Conservation (phyloP, 345 rosid species). For the Salix suchowensis region DNA sequence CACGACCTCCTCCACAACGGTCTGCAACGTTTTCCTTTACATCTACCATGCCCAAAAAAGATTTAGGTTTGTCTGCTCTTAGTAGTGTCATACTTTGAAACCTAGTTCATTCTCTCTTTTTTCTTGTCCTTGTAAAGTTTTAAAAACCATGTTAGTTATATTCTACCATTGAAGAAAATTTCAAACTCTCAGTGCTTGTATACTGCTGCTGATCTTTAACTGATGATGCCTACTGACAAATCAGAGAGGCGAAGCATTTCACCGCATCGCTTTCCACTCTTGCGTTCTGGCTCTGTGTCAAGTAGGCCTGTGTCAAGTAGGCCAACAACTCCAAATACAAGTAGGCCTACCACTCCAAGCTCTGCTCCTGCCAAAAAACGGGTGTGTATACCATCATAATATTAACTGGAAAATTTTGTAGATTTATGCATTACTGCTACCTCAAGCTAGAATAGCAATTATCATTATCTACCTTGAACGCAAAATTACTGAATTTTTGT, state of each 20-base stretch:
- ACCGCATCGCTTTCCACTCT: constrained; percentile 75
- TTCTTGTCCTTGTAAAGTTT: not conserved
- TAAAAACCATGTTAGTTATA: not conserved
- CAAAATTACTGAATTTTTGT: not conserved
- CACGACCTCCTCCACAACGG: constrained; percentile 47
- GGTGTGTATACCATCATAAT: constrained; percentile 31
- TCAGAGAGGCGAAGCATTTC: constrained; percentile 73
- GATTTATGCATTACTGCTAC: not conserved
- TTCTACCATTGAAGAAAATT: not conserved
- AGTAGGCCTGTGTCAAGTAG: constrained; percentile 65
- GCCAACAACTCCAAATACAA: constrained; percentile 57
- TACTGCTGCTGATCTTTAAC: not conserved
- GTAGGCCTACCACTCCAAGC: constrained; percentile 54
- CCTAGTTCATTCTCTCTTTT: not conserved
- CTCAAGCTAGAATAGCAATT: not conserved
- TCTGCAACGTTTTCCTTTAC: constrained; percentile 77
- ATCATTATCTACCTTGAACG: too few species aligned
- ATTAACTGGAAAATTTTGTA: not conserved
- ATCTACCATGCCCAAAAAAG: constrained; percentile 57
- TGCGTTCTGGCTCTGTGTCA: constrained; percentile 74
- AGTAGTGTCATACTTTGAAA: not conserved
- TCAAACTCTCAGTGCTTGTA: not conserved
- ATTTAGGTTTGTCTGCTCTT: constrained; percentile 40
- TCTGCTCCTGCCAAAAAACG: constrained; percentile 41
- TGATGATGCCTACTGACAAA: constrained; percentile 4